Conservation (phyloP, 352 stramenopile genomes). For the Thalassiosira pacifica region DNA sequence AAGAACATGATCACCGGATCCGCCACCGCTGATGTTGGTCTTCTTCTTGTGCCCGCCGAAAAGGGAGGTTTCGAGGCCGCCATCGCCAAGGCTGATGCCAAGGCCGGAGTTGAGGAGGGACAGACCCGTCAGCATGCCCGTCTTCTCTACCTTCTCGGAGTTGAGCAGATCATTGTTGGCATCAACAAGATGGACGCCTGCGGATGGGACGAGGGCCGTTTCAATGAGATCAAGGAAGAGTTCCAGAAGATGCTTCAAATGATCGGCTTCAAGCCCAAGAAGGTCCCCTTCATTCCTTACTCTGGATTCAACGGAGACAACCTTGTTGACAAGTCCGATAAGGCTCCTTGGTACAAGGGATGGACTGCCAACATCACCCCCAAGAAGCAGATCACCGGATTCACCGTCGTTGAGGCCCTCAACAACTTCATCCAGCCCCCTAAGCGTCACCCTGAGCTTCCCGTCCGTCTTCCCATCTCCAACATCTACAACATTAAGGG, state of each 20-base stretch:
- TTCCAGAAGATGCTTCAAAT: slow-evolving; percentile 88
- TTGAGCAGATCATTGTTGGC: slow-evolving; percentile 89
- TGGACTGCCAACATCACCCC: slow-evolving; percentile 83
- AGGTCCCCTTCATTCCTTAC: slow-evolving; percentile 88
- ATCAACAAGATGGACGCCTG: slow-evolving; percentile 91
- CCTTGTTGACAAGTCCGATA: slow-evolving; percentile 86
- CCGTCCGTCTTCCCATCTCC: slow-evolving; percentile 87
- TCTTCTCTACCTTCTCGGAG: slow-evolving; percentile 85
- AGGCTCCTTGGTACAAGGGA: slow-evolving; percentile 88
- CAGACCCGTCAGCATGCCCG: slow-evolving; percentile 81
- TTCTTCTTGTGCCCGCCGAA: slow-evolving; percentile 79
- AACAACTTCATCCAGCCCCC: slow-evolving; percentile 88
- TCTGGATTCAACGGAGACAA: slow-evolving; percentile 90
- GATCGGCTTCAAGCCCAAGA: slow-evolving; percentile 89
- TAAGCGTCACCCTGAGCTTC: slow-evolving; percentile 78
- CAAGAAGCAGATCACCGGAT: slow-evolving; percentile 71
- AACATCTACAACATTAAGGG: slow-evolving; percentile 91
- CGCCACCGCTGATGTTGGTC: slow-evolving; percentile 78
- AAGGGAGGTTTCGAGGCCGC: slow-evolving; percentile 82
- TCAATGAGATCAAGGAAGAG: slow-evolving; percentile 90
- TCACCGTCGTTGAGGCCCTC: slow-evolving; percentile 86
- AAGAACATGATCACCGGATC: slow-evolving; percentile 86
- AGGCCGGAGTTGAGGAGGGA: slow-evolving; percentile 80
- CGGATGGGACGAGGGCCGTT: slow-evolving; percentile 85
- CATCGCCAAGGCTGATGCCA: slow-evolving; percentile 81